These are phyloP conservation scores for Neurospora terricola DNA, from an alignment of 495 filamentous ascomycete genomes.

Conservation along the genomic window DNA sequence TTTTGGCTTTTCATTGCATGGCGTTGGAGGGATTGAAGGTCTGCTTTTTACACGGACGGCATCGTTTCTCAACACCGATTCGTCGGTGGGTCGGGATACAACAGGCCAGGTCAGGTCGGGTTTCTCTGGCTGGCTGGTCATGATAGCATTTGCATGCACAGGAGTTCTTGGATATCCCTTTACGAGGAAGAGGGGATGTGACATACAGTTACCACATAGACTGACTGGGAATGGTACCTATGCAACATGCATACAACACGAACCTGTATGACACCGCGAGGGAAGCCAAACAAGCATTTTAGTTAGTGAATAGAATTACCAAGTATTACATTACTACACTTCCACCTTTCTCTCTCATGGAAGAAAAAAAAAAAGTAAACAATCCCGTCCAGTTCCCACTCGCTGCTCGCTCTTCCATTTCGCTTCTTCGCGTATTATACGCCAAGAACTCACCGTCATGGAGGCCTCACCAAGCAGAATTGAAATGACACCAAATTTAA, in stretches of 20 bases:
- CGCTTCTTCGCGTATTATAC: background rate
- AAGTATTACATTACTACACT: background rate
- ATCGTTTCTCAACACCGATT: background rate
- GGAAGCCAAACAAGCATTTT: background rate
- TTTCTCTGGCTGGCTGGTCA: background rate
- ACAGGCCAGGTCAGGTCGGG: background rate
- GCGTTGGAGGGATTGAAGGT: background rate
- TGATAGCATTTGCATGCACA: background rate
- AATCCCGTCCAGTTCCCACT: background rate
- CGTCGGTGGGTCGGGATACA: background rate
- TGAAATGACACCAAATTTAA: background rate
- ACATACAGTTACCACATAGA: background rate
- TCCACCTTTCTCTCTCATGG: background rate
- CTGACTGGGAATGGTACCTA: background rate
- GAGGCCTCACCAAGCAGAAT: background rate
- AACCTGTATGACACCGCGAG: background rate
- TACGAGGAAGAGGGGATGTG: background rate
- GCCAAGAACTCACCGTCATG: background rate
- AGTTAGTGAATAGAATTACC: background rate
- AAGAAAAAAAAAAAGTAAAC: background rate
- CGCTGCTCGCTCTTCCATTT: background rate
- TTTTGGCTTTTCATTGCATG: background rate
- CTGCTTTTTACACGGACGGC: background rate
- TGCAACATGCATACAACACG: background rate
- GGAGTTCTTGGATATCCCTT: background rate